phyloP scores from a whole-genome alignment of 306 rosid genomes.

The Sphenostylis stenocarpa region DNA sequence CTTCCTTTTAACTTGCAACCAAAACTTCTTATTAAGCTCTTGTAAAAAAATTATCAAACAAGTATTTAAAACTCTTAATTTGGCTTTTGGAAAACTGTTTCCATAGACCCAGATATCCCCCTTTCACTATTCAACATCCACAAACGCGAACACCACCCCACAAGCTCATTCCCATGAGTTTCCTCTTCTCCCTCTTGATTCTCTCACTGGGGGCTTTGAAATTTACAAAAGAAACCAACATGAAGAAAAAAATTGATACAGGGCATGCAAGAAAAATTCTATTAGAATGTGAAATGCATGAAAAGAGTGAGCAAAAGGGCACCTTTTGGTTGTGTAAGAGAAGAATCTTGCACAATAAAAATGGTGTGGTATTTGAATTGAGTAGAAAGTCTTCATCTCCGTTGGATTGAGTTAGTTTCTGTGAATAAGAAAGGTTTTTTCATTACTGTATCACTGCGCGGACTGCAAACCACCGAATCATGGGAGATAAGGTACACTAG shows the following conservation, averaged over 20 bases:
- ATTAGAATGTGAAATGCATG: background rate
- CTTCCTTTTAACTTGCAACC: background rate
- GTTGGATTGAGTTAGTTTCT: background rate
- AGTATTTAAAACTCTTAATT: too few relatives aligned
- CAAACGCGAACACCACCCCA: too few relatives aligned
- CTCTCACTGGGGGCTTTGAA: too few relatives aligned
- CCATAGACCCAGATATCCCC: too few relatives aligned
- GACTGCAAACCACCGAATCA: background rate
- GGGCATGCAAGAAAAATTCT: too few relatives aligned
- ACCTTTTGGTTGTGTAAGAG: conserved; percentile 32
- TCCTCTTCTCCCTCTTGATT: too few relatives aligned
- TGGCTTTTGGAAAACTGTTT: too few relatives aligned
- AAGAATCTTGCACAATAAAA: background rate
- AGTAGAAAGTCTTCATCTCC: conserved; percentile 28
- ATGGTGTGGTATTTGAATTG: conserved; percentile 27
- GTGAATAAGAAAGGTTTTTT: background rate
- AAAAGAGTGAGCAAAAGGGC: background rate
- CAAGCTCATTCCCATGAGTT: too few relatives aligned
- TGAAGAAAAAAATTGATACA: too few relatives aligned
- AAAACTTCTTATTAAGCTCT: background rate
- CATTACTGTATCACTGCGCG: background rate
- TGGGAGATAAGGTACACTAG: background rate
- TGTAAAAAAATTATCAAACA: background rate
- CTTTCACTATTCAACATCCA: too few relatives aligned
- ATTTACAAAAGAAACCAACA: too few relatives aligned